Evolutionary conservation across 1,284 basidiomycete genomes (phyloP), one percentile per base, ranked within the genome.

Genomic region (Athelia psychrophila): DNA sequence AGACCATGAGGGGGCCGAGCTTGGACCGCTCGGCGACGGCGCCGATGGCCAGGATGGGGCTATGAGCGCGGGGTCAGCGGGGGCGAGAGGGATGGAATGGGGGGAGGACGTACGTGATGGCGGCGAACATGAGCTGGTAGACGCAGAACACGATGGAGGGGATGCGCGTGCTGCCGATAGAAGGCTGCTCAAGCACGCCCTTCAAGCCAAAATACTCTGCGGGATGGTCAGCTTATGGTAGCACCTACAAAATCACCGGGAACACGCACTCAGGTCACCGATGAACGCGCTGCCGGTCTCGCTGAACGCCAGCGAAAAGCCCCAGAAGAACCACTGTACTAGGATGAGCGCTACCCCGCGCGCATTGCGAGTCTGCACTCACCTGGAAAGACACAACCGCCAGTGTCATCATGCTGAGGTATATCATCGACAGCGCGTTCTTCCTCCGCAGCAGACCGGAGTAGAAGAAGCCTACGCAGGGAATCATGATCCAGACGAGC

Each of bases 391-490:
- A 84, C 19, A 86, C 86, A 50, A 92, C 79, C 0, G 83, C 86
- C 35, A 94, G 67, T 15, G 85, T 82, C 65, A 86, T 85, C 77
- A 97, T 82, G 47, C 83, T 84, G 20, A 94, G 76, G 73, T 86
- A 94, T 44, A 98, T 87, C 92, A 96, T 95, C 19, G 89, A 93
- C 8, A 98, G 77, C 0, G 95, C 95, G 62, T 95, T 96, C 72
- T 97, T 97, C 42, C 92, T 80, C 50, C 92, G 77, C 45, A 87
- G 68, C 32, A 89, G 75, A 60, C 94, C 94, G 25, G 92, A 90
- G 71, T 96, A 96, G 77, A 96, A 93, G 70, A 86, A 93, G 24
- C 91, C 91, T 56, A 93, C 82, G 54, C 92, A 91, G 18, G 93
- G 93, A 66, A 93, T 81, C 94, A 97, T 97, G 70, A 95, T 79